A percentile compares a stretch with the other conserved stretches of the same genome.
phyloP scores from a whole-genome alignment of 1,284 basidiomycete species.

The Kalmanozyma brasiliensis region DNA sequence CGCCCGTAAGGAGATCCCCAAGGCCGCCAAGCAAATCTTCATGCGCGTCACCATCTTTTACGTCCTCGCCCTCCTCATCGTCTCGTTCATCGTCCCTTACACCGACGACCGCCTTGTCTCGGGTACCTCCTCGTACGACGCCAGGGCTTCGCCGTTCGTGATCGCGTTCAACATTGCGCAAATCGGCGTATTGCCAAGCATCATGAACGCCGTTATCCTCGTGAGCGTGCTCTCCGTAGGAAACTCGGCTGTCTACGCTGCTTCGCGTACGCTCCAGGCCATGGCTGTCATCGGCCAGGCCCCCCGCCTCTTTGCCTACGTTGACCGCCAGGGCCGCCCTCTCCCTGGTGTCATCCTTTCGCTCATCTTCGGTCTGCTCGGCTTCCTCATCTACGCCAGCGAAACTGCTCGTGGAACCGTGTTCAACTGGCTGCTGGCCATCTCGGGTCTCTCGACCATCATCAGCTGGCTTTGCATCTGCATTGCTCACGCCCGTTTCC shows the following conservation, averaged over 20 bases:
- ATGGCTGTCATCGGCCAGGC: conserved; percentile 69
- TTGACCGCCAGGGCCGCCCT: conserved; percentile 72
- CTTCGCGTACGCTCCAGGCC: conserved; percentile 68
- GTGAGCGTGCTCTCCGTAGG: conserved; percentile 69
- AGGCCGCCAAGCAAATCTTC: conserved; percentile 70
- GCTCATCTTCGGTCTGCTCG: conserved; percentile 59
- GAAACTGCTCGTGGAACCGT: conserved; percentile 62
- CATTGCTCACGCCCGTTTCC: conserved; percentile 73
- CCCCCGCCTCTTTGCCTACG: conserved; percentile 69
- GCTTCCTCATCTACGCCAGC: conserved; percentile 68
- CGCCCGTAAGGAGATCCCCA: conserved; percentile 70
- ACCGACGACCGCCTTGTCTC: conserved; percentile 50
- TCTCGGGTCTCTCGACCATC: conserved; percentile 71
- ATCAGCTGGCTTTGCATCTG: conserved; percentile 69
- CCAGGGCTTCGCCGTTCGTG: conserved; percentile 71
- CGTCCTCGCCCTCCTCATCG: conserved; percentile 72
- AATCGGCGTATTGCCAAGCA: conserved; percentile 69
- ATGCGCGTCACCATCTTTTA: conserved; percentile 72
- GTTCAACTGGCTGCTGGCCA: conserved; percentile 71
- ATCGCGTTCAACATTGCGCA: conserved; percentile 69
- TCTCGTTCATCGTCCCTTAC: conserved; percentile 73
- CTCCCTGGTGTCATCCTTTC: conserved; percentile 68
- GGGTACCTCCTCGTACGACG: conserved; percentile 63
- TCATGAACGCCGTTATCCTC: conserved; percentile 71
- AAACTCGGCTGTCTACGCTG: conserved; percentile 68